Evolutionary conservation across 169 alveolate species (phyloP).

Genomic region (Perkinsus marinus): DNA sequence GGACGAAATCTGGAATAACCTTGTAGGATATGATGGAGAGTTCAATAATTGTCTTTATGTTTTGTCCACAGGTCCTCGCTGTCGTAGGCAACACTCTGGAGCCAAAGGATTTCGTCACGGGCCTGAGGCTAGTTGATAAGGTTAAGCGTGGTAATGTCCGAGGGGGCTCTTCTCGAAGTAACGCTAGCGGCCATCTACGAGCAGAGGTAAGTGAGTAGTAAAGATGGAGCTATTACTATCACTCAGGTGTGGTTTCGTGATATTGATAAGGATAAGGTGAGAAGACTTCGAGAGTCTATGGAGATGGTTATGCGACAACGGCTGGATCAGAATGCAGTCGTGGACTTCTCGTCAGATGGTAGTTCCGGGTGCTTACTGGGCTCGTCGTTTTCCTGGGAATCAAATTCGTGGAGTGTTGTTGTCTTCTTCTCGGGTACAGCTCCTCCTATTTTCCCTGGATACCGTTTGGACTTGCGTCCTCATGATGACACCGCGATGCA

Average conservation of each 20-base stretch:
- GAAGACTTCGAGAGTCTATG: not conserved
- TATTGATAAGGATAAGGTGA: not conserved
- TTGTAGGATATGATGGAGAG: not conserved
- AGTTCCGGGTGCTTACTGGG: not conserved
- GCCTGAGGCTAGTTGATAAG: constrained; percentile 17
- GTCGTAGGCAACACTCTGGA: constrained; percentile 15
- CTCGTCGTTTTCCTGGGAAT: not conserved
- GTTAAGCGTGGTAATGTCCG: constrained; percentile 6
- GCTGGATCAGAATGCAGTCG: not conserved
- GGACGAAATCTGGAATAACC: constrained; percentile 23
- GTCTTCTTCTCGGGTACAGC: not conserved
- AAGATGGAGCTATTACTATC: not conserved
- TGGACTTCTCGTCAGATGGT: not conserved
- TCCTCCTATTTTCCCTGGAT: not conserved
- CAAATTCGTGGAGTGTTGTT: too few species aligned
- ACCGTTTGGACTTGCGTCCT: not conserved
- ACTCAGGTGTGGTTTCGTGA: not conserved
- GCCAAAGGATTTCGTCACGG: constrained; percentile 10
- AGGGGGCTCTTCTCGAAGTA: not conserved
- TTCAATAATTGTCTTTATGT: not conserved
- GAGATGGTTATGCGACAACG: not conserved
- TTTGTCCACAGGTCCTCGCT: not conserved
- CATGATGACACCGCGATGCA: not conserved
- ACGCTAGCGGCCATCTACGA: not conserved
- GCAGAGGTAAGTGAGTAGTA: not conserved